Evolutionary conservation across 73 alveolate genomes (phyloP), one percentile per base, ranked within the genome.

Genomic region (Paramecium caudatum): DNA sequence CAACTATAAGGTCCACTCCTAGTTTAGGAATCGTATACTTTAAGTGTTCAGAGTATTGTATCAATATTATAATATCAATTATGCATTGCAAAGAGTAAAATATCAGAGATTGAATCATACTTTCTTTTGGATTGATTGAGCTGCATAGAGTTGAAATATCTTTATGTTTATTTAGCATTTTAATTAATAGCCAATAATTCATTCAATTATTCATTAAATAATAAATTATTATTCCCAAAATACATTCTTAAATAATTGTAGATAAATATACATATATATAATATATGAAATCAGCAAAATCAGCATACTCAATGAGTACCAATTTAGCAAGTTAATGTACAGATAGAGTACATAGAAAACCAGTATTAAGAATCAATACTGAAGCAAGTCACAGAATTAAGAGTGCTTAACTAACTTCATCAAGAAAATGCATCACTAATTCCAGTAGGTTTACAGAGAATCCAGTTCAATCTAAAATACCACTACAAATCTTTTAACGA

Each of bases 271-370:
- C 30, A 55, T 55, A 23, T 55, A 19, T 23, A 55, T 27, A 55
- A 55, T 55, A 55, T 19, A 55, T 55, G 80, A 55, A 55, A 55
- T 55, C 80, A 9, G 80, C 80, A 7, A 55, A 55, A 55, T 55
- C 80, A 19, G 80, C 80, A 27, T 55, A 55, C 30, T 55, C 80
- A 55, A 27, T 55, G 46, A 55, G 80, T 27, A 55, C 80, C 9
- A 55, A 55, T 55, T 55, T 23, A 55, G 80, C 80, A 4, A 55
- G 80, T 55, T 55, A 55, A 8, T 55, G 30, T 9, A 55, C 80
- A 6, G 80, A 55, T 15, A 55, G 80, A 55, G 80, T 55, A 27
- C 30, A 55, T 7, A 55, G 6, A 55, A 55, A 55, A 8, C 45
- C 80, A 12, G 80, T 21, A 12, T 43, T 55, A 27, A 37, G 46